Percentiles rank a stretch among this genome's conserved stretches.
These are phyloP conservation scores for Flaveria linearis DNA, from an alignment of 129 eudicot species.

Conservation along the genomic window DNA sequence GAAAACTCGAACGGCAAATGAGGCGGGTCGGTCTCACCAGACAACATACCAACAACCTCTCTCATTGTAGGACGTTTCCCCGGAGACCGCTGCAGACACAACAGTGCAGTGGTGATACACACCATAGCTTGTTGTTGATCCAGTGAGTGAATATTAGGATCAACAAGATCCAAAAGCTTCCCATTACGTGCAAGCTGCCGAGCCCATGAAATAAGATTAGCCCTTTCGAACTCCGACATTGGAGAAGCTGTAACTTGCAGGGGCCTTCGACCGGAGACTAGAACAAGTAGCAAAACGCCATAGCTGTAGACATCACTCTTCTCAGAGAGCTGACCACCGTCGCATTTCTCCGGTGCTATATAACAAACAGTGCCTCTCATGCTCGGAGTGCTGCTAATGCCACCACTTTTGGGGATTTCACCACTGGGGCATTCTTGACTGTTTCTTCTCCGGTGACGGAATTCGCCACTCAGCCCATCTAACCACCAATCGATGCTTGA, in stretches of 20 bases:
- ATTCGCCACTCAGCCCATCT: slow-evolving; percentile 83
- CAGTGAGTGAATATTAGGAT: slow-evolving; percentile 62
- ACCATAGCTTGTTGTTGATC: slow-evolving; percentile 64
- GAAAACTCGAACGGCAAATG: slow-evolving; percentile 92
- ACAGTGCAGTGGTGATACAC: slow-evolving; percentile 79
- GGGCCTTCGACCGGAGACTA: slow-evolving; percentile 91
- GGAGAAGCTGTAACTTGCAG: slow-evolving; percentile 94
- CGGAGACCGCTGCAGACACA: slow-evolving; percentile 79
- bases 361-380: slow-evolving; percentile 99
- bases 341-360: slow-evolving; percentile 91
- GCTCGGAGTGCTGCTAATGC: slow-evolving; percentile 93
- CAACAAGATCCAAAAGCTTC: slow-evolving; percentile 83
- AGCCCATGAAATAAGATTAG: slow-evolving; percentile 95
- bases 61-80: slow-evolving; percentile 77
- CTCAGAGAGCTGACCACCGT: slow-evolving; percentile 74
- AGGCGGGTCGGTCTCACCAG: slow-evolving; percentile 85
- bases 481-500: slow-evolving; percentile 90
- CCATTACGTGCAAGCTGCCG: slow-evolving; percentile 82
- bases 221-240: slow-evolving; percentile 94
- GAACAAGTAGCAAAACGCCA: slow-evolving; percentile 75
- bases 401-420: slow-evolving; percentile 93
- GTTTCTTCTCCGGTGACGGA: slow-evolving; percentile 65
- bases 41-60: slow-evolving; percentile 82
- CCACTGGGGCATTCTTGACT: slow-evolving; percentile 78
- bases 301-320: slow-evolving; percentile 89